Evolutionary conservation across 2,329 filamentous ascomycete species (phyloP).

Genomic region (Sclerotinia trifoliorum): DNA sequence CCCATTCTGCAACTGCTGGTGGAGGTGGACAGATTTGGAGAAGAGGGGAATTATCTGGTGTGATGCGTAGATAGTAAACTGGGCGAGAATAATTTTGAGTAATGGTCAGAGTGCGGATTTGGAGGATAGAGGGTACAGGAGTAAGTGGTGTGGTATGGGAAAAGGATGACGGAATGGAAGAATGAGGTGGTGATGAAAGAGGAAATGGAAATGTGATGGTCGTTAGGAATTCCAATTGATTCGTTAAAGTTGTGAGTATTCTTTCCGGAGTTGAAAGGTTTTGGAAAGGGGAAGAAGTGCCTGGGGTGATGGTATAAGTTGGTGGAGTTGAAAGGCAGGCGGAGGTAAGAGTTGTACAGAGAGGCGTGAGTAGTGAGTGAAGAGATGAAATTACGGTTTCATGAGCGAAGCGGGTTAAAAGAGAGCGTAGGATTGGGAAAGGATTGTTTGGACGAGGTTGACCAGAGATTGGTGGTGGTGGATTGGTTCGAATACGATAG

Average conservation of each 20-base stretch:
- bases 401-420: conserved; percentile 42
- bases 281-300: conserved; percentile 28
- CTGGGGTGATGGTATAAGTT: conserved; percentile 33
- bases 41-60: conserved; percentile 18
- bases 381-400: conserved; percentile 32
- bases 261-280: conserved; percentile 40
- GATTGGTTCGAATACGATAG: conserved; percentile 64
- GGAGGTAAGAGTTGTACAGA: conserved; percentile 31
- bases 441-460: conserved; percentile 50
- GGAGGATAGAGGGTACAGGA: conserved; percentile 1
- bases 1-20: neutral
- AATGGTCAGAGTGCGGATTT: conserved; percentile 31
- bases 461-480: conserved; percentile 54
- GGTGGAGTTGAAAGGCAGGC: conserved; percentile 33
- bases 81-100: conserved; percentile 29
- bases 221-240: conserved; percentile 45
- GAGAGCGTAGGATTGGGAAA: conserved; percentile 58
- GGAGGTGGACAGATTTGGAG: conserved; percentile 14
- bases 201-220: conserved; percentile 39
- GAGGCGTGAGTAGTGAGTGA: conserved; percentile 29
- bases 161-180: conserved; percentile 1
- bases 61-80: neutral
- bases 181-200: conserved; percentile 31
- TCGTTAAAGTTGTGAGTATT: conserved; percentile 44
- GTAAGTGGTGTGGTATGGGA: neutral